Conservation (phyloP, 2,329 filamentous ascomycete genomes). For the Emergomyces pasteurianus region DNA sequence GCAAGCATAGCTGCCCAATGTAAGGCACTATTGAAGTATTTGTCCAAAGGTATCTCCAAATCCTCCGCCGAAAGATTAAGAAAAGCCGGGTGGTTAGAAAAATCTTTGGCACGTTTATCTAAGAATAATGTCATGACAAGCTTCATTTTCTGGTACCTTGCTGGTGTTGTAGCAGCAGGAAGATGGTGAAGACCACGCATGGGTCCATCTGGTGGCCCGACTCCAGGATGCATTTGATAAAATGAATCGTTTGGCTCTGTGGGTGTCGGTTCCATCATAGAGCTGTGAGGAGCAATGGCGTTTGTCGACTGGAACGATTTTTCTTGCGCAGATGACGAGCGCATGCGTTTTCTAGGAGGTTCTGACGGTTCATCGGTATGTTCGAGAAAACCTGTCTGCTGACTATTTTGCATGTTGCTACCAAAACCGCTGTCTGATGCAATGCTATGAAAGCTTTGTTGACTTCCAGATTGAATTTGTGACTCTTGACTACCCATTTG, state of each 20-base stretch:
- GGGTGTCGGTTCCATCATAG: slow-evolving; percentile 31
- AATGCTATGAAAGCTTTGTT: slow-evolving; percentile 62
- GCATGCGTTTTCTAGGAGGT: slow-evolving; percentile 68
- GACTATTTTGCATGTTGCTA: slow-evolving; percentile 49
- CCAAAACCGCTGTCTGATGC: slow-evolving; percentile 63
- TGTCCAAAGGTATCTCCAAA: slow-evolving; percentile 84
- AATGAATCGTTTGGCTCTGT: slow-evolving; percentile 38
- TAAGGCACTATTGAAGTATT: slow-evolving; percentile 71
- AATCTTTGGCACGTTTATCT: slow-evolving; percentile 58
- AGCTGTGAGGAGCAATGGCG: slow-evolving; percentile 20
- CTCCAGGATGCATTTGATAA: slow-evolving; percentile 25
- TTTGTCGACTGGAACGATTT: slow-evolving; percentile 25
- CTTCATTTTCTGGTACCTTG: slow-evolving; percentile 68
- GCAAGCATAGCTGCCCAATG: slow-evolving; percentile 95
- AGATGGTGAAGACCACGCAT: slow-evolving; percentile 27
- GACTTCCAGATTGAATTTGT: slow-evolving; percentile 55
- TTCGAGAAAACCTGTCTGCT: slow-evolving; percentile 20
- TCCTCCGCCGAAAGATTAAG: slow-evolving; percentile 64
- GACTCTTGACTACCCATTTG: slow-evolving; percentile 52
- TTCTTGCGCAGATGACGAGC: slow-evolving; percentile 39
- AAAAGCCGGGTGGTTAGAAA: slow-evolving; percentile 63
- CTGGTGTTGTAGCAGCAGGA: slow-evolving; percentile 44
- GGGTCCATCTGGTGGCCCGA: slow-evolving; percentile 6
- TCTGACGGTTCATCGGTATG: slow-evolving; percentile 33
- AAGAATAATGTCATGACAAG: slow-evolving; percentile 74